These are phyloP conservation scores for Aureobasidium sp. DNA, from an alignment of 2,329 filamentous ascomycete species.

Conservation along the genomic window DNA sequence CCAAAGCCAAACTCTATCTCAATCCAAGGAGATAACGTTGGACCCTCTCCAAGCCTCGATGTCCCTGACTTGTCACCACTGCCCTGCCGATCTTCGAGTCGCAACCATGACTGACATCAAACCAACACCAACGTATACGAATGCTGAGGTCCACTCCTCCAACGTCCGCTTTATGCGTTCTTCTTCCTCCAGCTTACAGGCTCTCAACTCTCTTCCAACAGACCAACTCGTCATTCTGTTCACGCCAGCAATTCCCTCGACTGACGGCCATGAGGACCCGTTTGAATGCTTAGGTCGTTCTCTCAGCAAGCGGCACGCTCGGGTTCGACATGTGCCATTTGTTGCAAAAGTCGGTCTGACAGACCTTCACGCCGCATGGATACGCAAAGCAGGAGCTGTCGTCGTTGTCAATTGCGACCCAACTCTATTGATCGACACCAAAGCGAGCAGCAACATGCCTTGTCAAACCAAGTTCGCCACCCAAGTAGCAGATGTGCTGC, in stretches of 20 bases:
- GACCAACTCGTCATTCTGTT: constrained; percentile 36
- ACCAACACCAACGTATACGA: background rate
- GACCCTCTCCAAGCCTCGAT: background rate
- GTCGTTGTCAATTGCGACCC: constrained; percentile 49
- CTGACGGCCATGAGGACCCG: constrained; percentile 45
- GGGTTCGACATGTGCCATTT: constrained; percentile 64
- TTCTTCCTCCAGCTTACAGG: background rate
- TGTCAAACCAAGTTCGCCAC: constrained; percentile 20
- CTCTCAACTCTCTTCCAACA: constrained; percentile 22
- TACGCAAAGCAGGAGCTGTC: constrained; percentile 50
- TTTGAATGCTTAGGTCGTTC: constrained; percentile 63
- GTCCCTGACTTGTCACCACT: background rate
- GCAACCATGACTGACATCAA: background rate
- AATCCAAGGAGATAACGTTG: background rate
- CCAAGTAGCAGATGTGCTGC: constrained; percentile 3
- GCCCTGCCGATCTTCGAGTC: background rate
- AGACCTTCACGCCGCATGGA: constrained; percentile 52
- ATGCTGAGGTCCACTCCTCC: background rate
- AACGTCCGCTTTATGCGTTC: constrained; percentile 6
- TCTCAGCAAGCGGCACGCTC: constrained; percentile 49
- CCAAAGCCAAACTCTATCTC: background rate
- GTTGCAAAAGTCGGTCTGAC: constrained; percentile 55
- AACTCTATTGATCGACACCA: constrained; percentile 27
- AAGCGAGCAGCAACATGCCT: constrained; percentile 13
- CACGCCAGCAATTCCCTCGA: constrained; percentile 30